Evolutionary conservation across 2,329 filamentous ascomycete species (phyloP), one percentile per base, ranked within the genome.

Genomic region (Akanthomyces muscarius): DNA sequence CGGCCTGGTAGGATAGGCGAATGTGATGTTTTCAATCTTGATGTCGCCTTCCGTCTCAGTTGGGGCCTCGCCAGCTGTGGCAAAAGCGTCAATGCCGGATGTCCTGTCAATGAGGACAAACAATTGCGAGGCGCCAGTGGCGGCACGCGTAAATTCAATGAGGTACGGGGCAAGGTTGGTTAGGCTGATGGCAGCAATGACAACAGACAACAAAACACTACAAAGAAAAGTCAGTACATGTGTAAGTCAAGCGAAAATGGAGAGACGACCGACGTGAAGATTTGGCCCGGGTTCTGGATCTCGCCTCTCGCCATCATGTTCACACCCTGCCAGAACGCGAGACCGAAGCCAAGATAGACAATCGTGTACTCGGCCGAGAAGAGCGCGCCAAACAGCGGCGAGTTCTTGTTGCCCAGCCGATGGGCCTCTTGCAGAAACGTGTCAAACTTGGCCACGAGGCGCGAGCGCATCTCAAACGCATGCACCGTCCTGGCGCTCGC

Each of bases 281-380:
- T 75, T 13, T 72, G 69, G 13, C 78, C 78, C 6, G 73, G 69
- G 8, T 72, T 67, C 1, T 65, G 45, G 30, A 80, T 75, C 60
- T 78, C 74, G 14, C 76, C 76, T 1, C 68, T 68, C 11, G 71
- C 68, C 18, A 74, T 69, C 71, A 80, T 74, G 33, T 68, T 70
- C 42, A 79, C 68, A 10, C 78, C 78, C 62, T 80, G 78, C 78
- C 78, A 81, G 59, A 80, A 81, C 8, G 76, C 75, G 6, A 81
- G 71, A 1, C 73, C 76, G 52, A 77, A 78, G 11, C 77, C 77
- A 1, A 74, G 69, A 45, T 78, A 79, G 52, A 80, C 75, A 62
- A 78, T 72, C 53, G 72, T 73, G 59, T 77, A 80, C 65, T 78
- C 73, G 4, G 66, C 67, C 2, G 73, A 74, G 65, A 78, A 79